Evolutionary conservation across 192 early-diverging fungal species (phyloP), one percentile per base, ranked within the genome.

Genomic region (Cladochytrium replicatum): DNA sequence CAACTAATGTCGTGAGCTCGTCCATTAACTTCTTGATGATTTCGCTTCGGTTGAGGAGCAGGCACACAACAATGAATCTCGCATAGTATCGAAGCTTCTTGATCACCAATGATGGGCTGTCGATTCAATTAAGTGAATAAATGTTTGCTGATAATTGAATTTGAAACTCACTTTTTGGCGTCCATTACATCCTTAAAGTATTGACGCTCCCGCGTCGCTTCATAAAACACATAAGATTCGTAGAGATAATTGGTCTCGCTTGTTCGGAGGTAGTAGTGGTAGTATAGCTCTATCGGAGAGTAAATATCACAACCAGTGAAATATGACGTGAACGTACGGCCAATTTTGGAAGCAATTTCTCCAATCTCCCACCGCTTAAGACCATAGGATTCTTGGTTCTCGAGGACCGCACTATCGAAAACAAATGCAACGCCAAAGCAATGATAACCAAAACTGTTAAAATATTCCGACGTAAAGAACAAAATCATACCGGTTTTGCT

Each of bases 41-140:
- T 13, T 81, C 84, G 30, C 77, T 71, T 21, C 85, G 78, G 72
- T 91, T 94, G 26, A 93, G 68, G 19, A 93, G 67, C 39, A 93
- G 52, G 58, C 88, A 89, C 1, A 96, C 93, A 26, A 97, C 89
- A 28, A 94, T 97, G 66, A 94, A 97, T 26, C 96, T 81, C 2
- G 96, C 96, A 62, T 91, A 96, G 62, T 93, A 99, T 9, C 96
- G 83, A 48, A 99, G 78, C 48, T 94, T 96, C 58, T 99, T 99
- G 60, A 97, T 91, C 78, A 93, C 85, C 6, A 97, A 61, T 8
- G 87, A 82, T 4, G 91, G 80, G 50, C 86, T 93, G 62, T 27
- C 29, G 9, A 43, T 48, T 7, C 29, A 13, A 50, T 13, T 2
- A 4, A 31, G 21, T n/a, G n/a, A n/a, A n/a, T n/a, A n/a, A n/a